A percentile compares a stretch with the other conserved stretches of the same genome.
Conservation (phyloP, 805 yeast genomes). For the Starmerella floricola region DNA sequence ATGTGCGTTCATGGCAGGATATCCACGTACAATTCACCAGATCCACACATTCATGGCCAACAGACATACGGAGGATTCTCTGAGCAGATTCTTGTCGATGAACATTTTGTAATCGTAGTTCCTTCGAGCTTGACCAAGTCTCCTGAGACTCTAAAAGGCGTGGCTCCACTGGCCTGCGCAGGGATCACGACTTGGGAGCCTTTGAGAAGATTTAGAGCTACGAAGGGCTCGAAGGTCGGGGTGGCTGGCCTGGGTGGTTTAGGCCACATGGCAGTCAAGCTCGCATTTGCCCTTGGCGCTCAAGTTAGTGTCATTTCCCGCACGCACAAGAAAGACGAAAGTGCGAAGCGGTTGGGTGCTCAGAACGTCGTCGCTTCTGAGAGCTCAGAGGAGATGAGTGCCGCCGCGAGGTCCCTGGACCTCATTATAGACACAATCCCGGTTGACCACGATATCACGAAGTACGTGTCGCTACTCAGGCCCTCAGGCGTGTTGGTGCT, state of each 20-base stretch:
- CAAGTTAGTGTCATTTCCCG: constrained; percentile 49
- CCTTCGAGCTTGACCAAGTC: constrained; percentile 33
- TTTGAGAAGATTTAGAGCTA: constrained; percentile 37
- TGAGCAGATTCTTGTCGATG: constrained; percentile 34
- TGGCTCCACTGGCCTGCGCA: constrained; percentile 68
- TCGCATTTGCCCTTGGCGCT: constrained; percentile 51
- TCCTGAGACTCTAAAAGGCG: constrained; percentile 30
- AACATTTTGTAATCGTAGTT: constrained; percentile 50
- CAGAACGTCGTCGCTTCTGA: constrained; percentile 43
- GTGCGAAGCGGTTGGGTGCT: constrained; percentile 46
- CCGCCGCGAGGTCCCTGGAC: constrained; percentile 34
- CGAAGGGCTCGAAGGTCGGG: constrained; percentile 44
- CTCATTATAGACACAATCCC: constrained; percentile 44
- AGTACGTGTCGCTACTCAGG: constrained; percentile 41
- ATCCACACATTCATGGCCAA: constrained; percentile 44
- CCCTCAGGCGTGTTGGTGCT: constrained; percentile 48
- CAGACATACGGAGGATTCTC: constrained; percentile 44
- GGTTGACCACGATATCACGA: constrained; percentile 38
- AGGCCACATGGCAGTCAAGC: constrained; percentile 49
- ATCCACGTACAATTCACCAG: constrained; percentile 39
- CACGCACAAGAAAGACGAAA: constrained; percentile 38
- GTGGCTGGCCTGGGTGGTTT: constrained; percentile 56
- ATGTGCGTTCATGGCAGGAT: constrained; percentile 40
- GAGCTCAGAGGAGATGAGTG: constrained; percentile 31
- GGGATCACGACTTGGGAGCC: constrained; percentile 67